Percentiles rank a stretch among this genome's conserved stretches.
These are phyloP conservation scores for Neolentinus lepideus DNA, from an alignment of 1,284 basidiomycete species.

Conservation along the genomic window DNA sequence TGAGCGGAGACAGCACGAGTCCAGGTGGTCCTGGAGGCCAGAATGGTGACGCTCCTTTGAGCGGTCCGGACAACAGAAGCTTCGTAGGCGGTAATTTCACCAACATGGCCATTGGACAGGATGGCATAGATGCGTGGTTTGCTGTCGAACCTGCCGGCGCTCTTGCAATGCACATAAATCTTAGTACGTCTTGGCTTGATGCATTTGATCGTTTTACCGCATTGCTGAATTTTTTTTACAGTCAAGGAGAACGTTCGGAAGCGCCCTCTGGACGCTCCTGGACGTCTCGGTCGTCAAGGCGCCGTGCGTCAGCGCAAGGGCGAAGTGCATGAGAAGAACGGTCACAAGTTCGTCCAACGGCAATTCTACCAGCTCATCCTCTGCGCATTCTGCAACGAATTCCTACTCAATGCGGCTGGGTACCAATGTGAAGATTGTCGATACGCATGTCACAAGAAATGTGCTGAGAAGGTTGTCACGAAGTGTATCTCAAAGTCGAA, in stretches of 20 bases:
- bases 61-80: conserved; percentile 29
- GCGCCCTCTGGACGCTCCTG: conserved; percentile 82
- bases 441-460: conserved; percentile 99
- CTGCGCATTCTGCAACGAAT: conserved; percentile 97
- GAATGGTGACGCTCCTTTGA: conserved; percentile 42
- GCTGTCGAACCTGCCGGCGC: conserved; percentile 98
- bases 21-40: conserved; percentile 39
- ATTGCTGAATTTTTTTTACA: conserved; percentile 24
- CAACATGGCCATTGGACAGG: conserved; percentile 26
- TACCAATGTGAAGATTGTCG: conserved; percentile 99
- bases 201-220: conserved; percentile 4
- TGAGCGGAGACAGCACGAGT: conserved; percentile 49
- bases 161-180: conserved; percentile 80
- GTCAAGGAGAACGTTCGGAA: conserved; percentile 97
- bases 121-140: conserved; percentile 97
- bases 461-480: conserved; percentile 97
- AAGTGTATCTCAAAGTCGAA: conserved; percentile 99
- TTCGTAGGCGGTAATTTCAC: conserved; percentile 20
- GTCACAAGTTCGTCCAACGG: conserved; percentile 94
- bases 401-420: conserved; percentile 93
- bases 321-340: conserved; percentile 99
- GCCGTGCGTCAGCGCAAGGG: conserved; percentile 97
- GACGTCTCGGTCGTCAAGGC: conserved; percentile 94
- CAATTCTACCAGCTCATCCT: conserved; percentile 99
- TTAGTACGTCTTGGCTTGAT: conserved; percentile 52